Evolutionary conservation across 2,329 filamentous ascomycete genomes (phyloP), one percentile per base, ranked within the genome.

Genomic region (Phaeophleospora eucalypticola): DNA sequence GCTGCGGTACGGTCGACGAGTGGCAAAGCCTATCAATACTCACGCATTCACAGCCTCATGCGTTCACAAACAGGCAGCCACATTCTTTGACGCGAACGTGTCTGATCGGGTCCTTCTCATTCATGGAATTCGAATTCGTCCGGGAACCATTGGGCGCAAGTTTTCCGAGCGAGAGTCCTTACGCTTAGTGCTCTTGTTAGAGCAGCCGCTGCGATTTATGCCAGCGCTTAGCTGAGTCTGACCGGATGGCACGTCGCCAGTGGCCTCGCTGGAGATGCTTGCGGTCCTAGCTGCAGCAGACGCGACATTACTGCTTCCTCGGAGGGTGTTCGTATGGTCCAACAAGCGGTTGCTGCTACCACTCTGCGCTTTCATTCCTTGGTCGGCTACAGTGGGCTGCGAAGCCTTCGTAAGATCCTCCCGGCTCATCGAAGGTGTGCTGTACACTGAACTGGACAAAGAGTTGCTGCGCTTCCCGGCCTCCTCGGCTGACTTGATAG

Each of bases 401-500:
- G 34, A 36, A 33, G 34, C 12, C 17, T 24, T 43, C 29, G 19
- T 34, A 15, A 52, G 34, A n/a, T 53, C 55, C 20, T 41, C 40
- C 12, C 45, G 43, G 42, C 46, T 56, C 9, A 39, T 39, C 17
- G 54, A 43, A 19, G 57, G 49, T 20, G 55, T 53, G 37, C 55
- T 56, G 41, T 51, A 56, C 9, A 47, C 48, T 4, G 58, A 71
- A 39, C 54, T 62, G 24, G 56, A 49, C 14, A 45, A 35, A 9
- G 58, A 59, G 24, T 45, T 56, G 48, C 56, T 58, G 33, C 54
- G 47, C 12, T 57, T 61, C 10, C 58, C 58, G 20, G 57, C 53
- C 4, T 65, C 56, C 4, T 54, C 51, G 33, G 56, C 38, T 37
- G 48, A 39, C 34, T 53, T 51, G 33, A 60, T 58, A 1, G 57